Evolutionary conservation across 1,139 yeast species (phyloP).

Genomic region (Debaryomyces robertsiae): DNA sequence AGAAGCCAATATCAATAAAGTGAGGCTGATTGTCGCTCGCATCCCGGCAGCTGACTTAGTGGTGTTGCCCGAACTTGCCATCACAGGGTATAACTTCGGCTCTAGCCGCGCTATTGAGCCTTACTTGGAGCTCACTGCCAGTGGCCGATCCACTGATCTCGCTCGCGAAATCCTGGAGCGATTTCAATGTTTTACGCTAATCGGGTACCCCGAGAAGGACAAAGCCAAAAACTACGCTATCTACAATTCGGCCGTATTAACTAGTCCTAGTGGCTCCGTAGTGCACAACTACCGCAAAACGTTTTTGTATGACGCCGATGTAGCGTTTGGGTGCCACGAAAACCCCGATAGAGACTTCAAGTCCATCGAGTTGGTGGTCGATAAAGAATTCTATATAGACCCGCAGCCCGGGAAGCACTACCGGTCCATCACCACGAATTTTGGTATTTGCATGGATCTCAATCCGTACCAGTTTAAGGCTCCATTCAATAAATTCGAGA

Average conservation of each 20-base stretch:
- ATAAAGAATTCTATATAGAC: constrained; percentile 28
- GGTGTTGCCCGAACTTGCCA: constrained; percentile 80
- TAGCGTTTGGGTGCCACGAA: constrained; percentile 77
- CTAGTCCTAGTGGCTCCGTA: constrained; percentile 58
- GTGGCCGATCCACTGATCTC: constrained; percentile 48
- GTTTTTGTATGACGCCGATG: constrained; percentile 78
- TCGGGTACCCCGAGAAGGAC: constrained; percentile 76
- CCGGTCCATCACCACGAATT: constrained; percentile 41
- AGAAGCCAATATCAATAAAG: constrained; percentile 54
- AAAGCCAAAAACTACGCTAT: constrained; percentile 30
- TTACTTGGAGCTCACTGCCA: constrained; percentile 46
- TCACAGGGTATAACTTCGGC: constrained; percentile 80
- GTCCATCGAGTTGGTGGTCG: constrained; percentile 39
- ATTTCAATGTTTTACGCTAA: constrained; percentile 65
- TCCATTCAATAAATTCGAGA: constrained; percentile 75
- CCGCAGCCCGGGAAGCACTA: constrained; percentile 11
- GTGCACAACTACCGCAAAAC: constrained; percentile 75
- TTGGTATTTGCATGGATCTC: constrained; percentile 96
- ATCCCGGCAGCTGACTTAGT: constrained; percentile 56
- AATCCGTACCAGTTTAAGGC: constrained; percentile 85
- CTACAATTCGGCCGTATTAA: constrained; percentile 74
- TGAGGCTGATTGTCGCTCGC: constrained; percentile 40
- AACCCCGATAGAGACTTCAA: constrained; percentile 57
- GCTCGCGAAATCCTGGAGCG: constrained; percentile 56
- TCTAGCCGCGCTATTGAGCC: constrained; percentile 58